These are phyloP conservation scores for Polymyxa betae DNA, from an alignment of 208 protist genomes.

Conservation along the genomic window DNA sequence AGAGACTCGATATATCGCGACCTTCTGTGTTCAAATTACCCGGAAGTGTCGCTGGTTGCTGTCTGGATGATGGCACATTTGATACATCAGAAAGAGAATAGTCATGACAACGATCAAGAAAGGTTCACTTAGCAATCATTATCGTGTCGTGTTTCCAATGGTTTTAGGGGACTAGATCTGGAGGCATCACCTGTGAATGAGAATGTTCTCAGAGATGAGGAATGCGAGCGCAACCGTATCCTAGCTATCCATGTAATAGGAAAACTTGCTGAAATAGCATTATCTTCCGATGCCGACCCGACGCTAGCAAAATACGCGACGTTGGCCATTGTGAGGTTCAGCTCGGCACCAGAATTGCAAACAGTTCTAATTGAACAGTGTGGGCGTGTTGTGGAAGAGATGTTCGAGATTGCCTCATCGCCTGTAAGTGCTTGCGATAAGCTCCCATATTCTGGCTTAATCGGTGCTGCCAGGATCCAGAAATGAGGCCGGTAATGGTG, in stretches of 20 bases:
- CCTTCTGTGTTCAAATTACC: neutral
- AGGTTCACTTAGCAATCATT: neutral
- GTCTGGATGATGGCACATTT: conserved; percentile 48
- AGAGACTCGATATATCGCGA: conserved; percentile 16
- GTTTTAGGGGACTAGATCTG: neutral
- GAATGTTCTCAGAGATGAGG: neutral
- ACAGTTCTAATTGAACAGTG: neutral
- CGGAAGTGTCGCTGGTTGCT: conserved; percentile 20
- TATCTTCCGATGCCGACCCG: neutral
- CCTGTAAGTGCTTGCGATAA: neutral
- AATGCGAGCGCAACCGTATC: conserved; percentile 30
- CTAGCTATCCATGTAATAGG: conserved; percentile 38
- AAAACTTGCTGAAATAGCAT: neutral
- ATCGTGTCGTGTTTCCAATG: neutral
- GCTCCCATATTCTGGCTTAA: neutral
- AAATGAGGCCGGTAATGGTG: conserved; percentile 44
- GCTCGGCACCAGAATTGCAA: neutral
- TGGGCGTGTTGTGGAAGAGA: conserved; percentile 3
- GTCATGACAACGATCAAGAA: neutral
- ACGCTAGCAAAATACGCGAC: conserved; percentile 40
- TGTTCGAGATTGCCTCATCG: conserved; percentile 48
- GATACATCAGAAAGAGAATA: conserved; percentile 22
- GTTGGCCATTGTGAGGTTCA: conserved; percentile 45
- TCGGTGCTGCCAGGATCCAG: neutral
- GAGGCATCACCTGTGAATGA: neutral